Conservation (phyloP, 208 protist genomes). For the Porcisia hertigi region DNA sequence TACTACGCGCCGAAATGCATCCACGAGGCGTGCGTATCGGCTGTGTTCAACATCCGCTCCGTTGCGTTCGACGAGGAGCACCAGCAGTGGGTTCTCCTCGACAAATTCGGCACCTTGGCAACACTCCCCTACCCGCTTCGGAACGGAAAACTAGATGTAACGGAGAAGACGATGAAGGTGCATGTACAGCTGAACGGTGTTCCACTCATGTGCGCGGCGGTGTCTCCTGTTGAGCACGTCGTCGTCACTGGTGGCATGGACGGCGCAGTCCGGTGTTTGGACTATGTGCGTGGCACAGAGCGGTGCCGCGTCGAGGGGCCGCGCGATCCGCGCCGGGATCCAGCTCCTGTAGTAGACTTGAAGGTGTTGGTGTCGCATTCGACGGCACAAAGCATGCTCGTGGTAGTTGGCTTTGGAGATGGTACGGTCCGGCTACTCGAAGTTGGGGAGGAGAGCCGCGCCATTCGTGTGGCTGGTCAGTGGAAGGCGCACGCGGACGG, state of each 20-base stretch:
- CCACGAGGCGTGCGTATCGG: constrained; percentile 63
- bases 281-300: constrained; percentile 81
- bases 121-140: constrained; percentile 34
- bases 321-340: not conserved
- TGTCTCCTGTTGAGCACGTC: constrained; percentile 80
- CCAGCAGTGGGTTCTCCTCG: constrained; percentile 85
- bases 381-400: constrained; percentile 21
- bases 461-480: constrained; percentile 40
- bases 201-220: constrained; percentile 70
- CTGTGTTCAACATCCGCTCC: constrained; percentile 59
- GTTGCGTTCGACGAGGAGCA: constrained; percentile 47
- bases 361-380: constrained; percentile 21
- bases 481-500: constrained; percentile 69
- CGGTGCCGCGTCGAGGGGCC: constrained; percentile 35
- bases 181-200: constrained; percentile 90
- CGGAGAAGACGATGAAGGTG: not conserved
- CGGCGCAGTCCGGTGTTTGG: constrained; percentile 89
- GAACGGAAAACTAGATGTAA: not conserved
- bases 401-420: constrained; percentile 85
- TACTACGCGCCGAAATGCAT: constrained; percentile 80
- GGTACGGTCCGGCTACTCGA: constrained; percentile 84
- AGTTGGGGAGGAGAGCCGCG: constrained; percentile 16
- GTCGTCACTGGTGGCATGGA: constrained; percentile 92
- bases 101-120: constrained; percentile 59
- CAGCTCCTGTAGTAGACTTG: constrained; percentile 17